Percentiles rank a stretch among this genome's conserved stretches.
Evolutionary conservation across 441 rosid genomes (phyloP).

Genomic region (Geranium incanum): DNA sequence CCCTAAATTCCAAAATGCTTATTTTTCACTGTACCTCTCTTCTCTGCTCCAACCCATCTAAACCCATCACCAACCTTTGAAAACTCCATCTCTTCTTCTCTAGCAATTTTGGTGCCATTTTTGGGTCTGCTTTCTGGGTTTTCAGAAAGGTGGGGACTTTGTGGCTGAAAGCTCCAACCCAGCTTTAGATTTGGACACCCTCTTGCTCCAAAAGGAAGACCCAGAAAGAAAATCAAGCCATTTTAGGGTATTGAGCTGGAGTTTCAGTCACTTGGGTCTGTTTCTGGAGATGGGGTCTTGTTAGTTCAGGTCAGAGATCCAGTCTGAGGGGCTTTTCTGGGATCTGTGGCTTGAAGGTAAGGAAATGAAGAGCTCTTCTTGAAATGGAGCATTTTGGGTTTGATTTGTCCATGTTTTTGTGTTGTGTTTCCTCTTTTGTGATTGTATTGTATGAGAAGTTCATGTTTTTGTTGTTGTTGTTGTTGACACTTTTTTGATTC

Average conservation of each 20-base stretch:
- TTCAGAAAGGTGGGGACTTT: slow-evolving; percentile 19
- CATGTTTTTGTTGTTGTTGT: slow-evolving; percentile 1
- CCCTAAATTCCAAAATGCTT: slow-evolving; percentile 24
- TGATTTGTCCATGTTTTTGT: slow-evolving; percentile 1
- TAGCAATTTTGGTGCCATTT: slow-evolving; percentile 15
- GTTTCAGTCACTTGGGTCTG: slow-evolving; percentile 23
- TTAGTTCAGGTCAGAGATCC: slow-evolving; percentile 38
- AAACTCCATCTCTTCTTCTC: slow-evolving; percentile 42
- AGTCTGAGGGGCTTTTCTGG: slow-evolving; percentile 24
- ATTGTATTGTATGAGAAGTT: not conserved
- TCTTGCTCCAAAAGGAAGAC: slow-evolving; percentile 25
- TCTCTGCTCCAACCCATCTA: slow-evolving; percentile 28
- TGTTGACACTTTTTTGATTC: not conserved
- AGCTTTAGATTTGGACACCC: slow-evolving; percentile 51
- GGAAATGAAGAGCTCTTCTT: slow-evolving; percentile 13
- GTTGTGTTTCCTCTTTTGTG: not conserved
- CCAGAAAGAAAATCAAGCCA: slow-evolving; percentile 26
- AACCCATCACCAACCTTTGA: slow-evolving; percentile 56
- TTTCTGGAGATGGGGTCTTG: slow-evolving; percentile 23
- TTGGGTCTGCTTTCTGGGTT: slow-evolving; percentile 27
- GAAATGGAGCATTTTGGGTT: slow-evolving; percentile 1
- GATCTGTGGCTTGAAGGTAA: slow-evolving; percentile 33
- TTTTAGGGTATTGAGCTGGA: slow-evolving; percentile 26
- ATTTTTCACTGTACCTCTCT: slow-evolving; percentile 27
- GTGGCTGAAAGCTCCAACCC: slow-evolving; percentile 50